phyloP scores from a whole-genome alignment of 148 eudicot genomes.

The Chenopodium suecicum region DNA sequence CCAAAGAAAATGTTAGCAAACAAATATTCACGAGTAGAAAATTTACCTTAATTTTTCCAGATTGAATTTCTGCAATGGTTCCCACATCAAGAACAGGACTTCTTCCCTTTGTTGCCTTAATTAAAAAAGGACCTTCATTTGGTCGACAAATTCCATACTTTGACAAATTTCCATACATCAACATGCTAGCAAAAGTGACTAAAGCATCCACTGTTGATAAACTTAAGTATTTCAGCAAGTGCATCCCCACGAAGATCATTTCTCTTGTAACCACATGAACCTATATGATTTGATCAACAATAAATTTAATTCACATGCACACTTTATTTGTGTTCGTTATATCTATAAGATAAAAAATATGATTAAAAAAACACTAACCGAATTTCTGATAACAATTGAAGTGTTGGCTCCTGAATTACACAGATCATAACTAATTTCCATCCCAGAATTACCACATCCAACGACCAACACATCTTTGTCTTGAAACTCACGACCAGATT shows the following conservation, averaged over 20 bases:
- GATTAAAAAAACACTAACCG: conserved; percentile 22
- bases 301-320: background rate
- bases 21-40: background rate
- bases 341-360: too few relatives aligned
- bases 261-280: conserved; percentile 32
- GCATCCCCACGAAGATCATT: conserved; percentile 28
- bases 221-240: conserved; percentile 27
- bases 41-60: conserved; percentile 30
- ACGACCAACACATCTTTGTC: conserved; percentile 39
- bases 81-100: conserved; percentile 40
- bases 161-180: conserved; percentile 29
- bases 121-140: conserved; percentile 30
- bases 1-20: too few relatives aligned
- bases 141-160: conserved; percentile 38
- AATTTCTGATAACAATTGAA: conserved; percentile 37
- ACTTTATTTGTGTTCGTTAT: background rate
- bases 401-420: conserved; percentile 34
- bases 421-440: conserved; percentile 48
- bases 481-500: conserved; percentile 25
- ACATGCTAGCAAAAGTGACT: background rate
- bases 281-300: conserved; percentile 14
- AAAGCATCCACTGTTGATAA: conserved; percentile 24
- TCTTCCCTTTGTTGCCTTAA: conserved; percentile 24
- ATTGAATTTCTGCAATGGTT: conserved; percentile 26
- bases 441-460: conserved; percentile 51